These are phyloP conservation scores for Prunus campanulata DNA, from an alignment of 306 rosid species.

Conservation along the genomic window DNA sequence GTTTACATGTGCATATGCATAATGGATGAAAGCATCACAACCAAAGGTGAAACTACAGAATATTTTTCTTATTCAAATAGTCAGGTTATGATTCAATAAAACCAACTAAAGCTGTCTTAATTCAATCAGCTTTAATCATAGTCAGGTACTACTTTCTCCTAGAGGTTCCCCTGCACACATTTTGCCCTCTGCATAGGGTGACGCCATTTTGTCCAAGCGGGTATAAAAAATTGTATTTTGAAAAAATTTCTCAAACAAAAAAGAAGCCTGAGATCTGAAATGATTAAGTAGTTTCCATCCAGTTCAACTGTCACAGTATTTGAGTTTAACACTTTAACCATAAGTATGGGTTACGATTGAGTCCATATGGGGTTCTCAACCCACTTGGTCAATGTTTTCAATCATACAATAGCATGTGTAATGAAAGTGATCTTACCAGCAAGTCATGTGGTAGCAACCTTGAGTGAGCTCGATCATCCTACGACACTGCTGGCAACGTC, in stretches of 20 bases:
- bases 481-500: constrained; percentile 87
- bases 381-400: background rate
- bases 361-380: background rate
- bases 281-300: background rate
- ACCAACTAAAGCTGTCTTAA: too few species aligned
- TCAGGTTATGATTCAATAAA: background rate
- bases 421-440: constrained; percentile 65
- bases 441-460: constrained; percentile 91
- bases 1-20: background rate
- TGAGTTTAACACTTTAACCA: background rate
- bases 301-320: background rate
- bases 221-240: background rate
- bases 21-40: background rate
- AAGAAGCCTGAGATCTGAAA: background rate
- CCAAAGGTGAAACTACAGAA: background rate
- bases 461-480: constrained; percentile 80
- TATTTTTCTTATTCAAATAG: background rate
- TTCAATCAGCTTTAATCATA: background rate
- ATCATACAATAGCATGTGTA: background rate
- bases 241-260: background rate
- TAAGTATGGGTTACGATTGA: background rate
- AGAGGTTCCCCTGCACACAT: background rate
- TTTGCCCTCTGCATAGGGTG: background rate
- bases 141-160: background rate
- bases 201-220: background rate